Conservation (phyloP, 768 basidiomycete species). For the Lentinula edodes region DNA sequence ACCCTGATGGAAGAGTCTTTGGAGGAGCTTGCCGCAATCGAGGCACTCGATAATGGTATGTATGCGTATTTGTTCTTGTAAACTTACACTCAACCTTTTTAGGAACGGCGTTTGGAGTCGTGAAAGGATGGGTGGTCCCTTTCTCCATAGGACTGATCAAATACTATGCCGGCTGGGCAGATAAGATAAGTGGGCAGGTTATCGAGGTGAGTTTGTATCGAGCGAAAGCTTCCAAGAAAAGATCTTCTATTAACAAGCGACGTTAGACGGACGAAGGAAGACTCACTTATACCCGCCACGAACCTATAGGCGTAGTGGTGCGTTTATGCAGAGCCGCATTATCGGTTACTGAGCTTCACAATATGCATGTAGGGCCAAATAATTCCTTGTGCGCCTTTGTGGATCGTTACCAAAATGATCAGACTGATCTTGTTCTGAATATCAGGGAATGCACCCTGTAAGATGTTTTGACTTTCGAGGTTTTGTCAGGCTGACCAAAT, state of each 20-base stretch:
- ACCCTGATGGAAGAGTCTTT: conserved; percentile 39
- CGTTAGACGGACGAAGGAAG: conserved; percentile 22
- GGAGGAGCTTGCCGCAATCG: conserved; percentile 41
- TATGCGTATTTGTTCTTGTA: background rate
- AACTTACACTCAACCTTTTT: background rate
- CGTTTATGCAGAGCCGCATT: conserved; percentile 5
- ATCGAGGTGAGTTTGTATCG: conserved; percentile 22
- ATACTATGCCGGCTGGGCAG: conserved; percentile 52
- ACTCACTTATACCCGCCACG: conserved; percentile 55
- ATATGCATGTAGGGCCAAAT: background rate
- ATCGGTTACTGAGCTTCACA: background rate
- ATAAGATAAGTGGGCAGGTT: conserved; percentile 42
- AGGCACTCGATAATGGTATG: conserved; percentile 36
- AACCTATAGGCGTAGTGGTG: conserved; percentile 52
- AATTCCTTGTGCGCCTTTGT: background rate
- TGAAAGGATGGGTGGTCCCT: conserved; percentile 8
- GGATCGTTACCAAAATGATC: background rate
- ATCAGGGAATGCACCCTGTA: conserved; percentile 1
- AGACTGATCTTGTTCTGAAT: background rate
- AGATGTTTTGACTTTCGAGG: background rate
- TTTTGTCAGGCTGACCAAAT: background rate
- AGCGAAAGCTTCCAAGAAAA: background rate
- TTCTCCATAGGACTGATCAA: conserved; percentile 24
- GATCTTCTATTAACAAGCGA: background rate
- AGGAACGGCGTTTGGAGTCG: conserved; percentile 11